These are phyloP conservation scores for Wickerhamiella kurtzmanii DNA, from an alignment of 805 yeast species.

Conservation along the genomic window DNA sequence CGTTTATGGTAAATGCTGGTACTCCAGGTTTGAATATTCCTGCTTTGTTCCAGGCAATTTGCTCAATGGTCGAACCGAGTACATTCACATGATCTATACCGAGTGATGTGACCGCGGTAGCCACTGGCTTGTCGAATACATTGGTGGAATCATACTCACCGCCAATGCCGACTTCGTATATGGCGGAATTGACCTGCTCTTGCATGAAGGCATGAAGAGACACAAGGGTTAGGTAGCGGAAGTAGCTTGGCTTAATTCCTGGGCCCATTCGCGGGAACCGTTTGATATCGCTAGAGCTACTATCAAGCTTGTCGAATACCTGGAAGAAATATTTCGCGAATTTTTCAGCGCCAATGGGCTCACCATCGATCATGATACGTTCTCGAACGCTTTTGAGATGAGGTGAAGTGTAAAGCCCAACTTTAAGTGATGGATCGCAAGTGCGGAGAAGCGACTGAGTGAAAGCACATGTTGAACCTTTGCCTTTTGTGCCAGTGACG, in stretches of 20 bases:
- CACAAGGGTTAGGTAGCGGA: slow-evolving; percentile 74
- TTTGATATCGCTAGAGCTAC: slow-evolving; percentile 39
- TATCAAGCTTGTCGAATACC: slow-evolving; percentile 71
- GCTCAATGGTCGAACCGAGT: slow-evolving; percentile 74
- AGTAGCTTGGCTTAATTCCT: slow-evolving; percentile 78
- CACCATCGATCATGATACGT: slow-evolving; percentile 75
- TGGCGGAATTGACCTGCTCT: slow-evolving; percentile 87
- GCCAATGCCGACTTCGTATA: slow-evolving; percentile 96
- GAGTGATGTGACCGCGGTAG: slow-evolving; percentile 70
- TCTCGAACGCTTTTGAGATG: slow-evolving; percentile 89
- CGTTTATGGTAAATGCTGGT: slow-evolving; percentile 51
- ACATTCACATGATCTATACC: slow-evolving; percentile 87
- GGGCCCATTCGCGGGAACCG: slow-evolving; percentile 62
- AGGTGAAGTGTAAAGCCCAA: slow-evolving; percentile 94
- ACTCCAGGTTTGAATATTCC: slow-evolving; percentile 70
- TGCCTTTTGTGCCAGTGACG: slow-evolving; percentile 96
- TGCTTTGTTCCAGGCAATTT: slow-evolving; percentile 92
- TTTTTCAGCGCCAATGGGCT: slow-evolving; percentile 64
- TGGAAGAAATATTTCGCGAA: slow-evolving; percentile 88
- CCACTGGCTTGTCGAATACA: slow-evolving; percentile 63
- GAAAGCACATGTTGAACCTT: slow-evolving; percentile 96
- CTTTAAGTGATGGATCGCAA: slow-evolving; percentile 31
- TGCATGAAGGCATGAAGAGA: slow-evolving; percentile 82
- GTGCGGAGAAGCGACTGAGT: slow-evolving; percentile 55
- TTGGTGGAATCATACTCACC: slow-evolving; percentile 97